These are phyloP conservation scores for Phytophthora melonis DNA, from an alignment of 352 stramenopile genomes.

Conservation along the genomic window DNA sequence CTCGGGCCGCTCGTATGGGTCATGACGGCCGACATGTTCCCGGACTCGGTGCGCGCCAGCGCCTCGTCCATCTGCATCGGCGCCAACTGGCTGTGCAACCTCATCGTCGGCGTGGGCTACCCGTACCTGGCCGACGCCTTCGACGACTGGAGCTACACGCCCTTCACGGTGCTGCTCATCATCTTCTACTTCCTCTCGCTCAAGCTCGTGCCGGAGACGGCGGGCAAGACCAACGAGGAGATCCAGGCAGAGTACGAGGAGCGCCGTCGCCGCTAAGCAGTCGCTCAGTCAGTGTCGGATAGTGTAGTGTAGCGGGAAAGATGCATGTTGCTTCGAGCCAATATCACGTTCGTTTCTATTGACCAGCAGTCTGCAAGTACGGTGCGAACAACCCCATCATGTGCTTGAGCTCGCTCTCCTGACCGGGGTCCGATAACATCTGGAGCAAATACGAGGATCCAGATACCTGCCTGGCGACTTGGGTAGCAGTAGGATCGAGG, in stretches of 20 bases:
- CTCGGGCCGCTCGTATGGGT: constrained; percentile 36
- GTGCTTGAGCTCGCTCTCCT: constrained; percentile 60
- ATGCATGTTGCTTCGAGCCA: constrained; percentile 30
- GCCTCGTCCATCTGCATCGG: constrained; percentile 51
- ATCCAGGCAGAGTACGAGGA: constrained; percentile 59
- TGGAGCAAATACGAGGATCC: constrained; percentile 73
- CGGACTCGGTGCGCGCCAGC: constrained; percentile 40
- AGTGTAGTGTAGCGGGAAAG: not conserved
- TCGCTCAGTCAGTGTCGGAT: not conserved
- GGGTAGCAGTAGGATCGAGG: constrained; percentile 46
- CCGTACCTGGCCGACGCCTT: constrained; percentile 48
- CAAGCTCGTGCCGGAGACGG: constrained; percentile 60
- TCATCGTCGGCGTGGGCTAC: constrained; percentile 54
- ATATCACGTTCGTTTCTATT: constrained; percentile 38
- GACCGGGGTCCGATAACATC: constrained; percentile 51
- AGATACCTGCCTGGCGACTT: constrained; percentile 61
- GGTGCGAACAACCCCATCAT: constrained; percentile 52
- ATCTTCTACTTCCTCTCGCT: constrained; percentile 55
- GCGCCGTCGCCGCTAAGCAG: constrained; percentile 23
- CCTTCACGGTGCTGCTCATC: constrained; percentile 48
- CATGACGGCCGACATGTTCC: constrained; percentile 31
- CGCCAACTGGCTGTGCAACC: constrained; percentile 55
- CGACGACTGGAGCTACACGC: constrained; percentile 47
- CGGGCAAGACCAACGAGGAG: constrained; percentile 63
- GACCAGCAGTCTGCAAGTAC: constrained; percentile 28